Evolutionary conservation across 1,139 yeast genomes (phyloP), one percentile per base, ranked within the genome.

Genomic region (Hyphopichia khmerensis): DNA sequence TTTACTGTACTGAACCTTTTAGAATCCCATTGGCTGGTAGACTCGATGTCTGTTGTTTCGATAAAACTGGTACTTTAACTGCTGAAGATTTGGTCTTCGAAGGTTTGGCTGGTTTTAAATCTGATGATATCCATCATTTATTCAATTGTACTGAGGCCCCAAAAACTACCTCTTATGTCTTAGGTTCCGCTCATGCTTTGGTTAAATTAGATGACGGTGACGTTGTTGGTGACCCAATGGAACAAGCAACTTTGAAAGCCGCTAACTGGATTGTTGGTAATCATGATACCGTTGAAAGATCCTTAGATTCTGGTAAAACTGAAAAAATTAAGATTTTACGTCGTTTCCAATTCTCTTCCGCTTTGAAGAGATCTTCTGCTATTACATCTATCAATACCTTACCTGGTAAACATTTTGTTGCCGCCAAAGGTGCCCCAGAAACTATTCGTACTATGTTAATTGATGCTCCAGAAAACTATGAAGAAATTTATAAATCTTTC

Each of bases 341-440:
- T 68, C 86, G 99, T 61, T 93, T 93, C 80, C 98, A 93, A 68
- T 93, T 93, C 62, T 89, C 97, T 37, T 91, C 98, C 44, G 90
- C 96, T 41, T 78, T 93, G 62, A 93, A 95, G 65, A 84, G 99
- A 68, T 91, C 98, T 10, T 80, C 97, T n/a, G 79, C 95, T 38
- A 80, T 93, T 54, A 87, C 97, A n/a, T 67, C 72, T 36, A 69
- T 82, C 40, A 75, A 72, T 49, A 68, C 80, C 40, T 46, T 69
- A 32, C 66, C 64, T n/a, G 72, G 72, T 39, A 79, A 84, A 52
- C 66, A 81, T 48, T 76, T 90, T 53, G 95, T 91, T 40, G 86
- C 96, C 53, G 96, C 85, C 36, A 95, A 95, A 67, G 99, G 99
- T 75, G 99, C 99, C 1, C 99, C 99, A n/a, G 99, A 93, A 69